These are phyloP conservation scores for Acer campestre DNA, from an alignment of 345 rosid species.

Conservation along the genomic window DNA sequence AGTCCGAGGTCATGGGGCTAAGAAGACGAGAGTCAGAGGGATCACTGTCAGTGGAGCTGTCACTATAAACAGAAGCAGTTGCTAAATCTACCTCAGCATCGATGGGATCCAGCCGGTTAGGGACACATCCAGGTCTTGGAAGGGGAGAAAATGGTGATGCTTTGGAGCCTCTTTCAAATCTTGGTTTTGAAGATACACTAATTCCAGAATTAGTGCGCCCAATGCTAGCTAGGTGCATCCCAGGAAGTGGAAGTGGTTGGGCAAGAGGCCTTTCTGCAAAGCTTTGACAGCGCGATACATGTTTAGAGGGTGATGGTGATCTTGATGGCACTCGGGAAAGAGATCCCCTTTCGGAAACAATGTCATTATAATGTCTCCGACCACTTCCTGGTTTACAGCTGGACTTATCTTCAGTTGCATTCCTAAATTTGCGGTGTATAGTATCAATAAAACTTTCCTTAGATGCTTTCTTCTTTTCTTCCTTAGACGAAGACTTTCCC, in stretches of 20 bases:
- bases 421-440: slow-evolving; percentile 60
- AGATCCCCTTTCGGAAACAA: slow-evolving; percentile 65
- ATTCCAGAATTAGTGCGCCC: slow-evolving; percentile 54
- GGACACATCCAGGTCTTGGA: slow-evolving; percentile 58
- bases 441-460: slow-evolving; percentile 77
- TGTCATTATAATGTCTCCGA: slow-evolving; percentile 46
- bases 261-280: slow-evolving; percentile 73
- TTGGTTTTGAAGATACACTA: slow-evolving; percentile 47
- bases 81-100: slow-evolving; percentile 63
- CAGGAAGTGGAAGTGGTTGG: slow-evolving; percentile 88
- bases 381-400: slow-evolving; percentile 50
- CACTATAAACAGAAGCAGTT: slow-evolving; percentile 68
- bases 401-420: slow-evolving; percentile 56
- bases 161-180: slow-evolving; percentile 46
- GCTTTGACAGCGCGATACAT: slow-evolving; percentile 80
- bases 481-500: slow-evolving; percentile 71
- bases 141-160: slow-evolving; percentile 58
- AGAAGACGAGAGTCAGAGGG: slow-evolving; percentile 57
- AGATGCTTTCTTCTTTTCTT: slow-evolving; percentile 68
- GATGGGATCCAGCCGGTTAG: slow-evolving; percentile 42
- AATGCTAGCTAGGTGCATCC: slow-evolving; percentile 34
- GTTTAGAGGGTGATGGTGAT: slow-evolving; percentile 71
- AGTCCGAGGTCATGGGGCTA: slow-evolving; percentile 76
- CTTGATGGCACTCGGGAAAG: slow-evolving; percentile 68
- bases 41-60: slow-evolving; percentile 66